phyloP scores from a whole-genome alignment of 2,329 filamentous ascomycete genomes.

The Apiospora hydei region DNA sequence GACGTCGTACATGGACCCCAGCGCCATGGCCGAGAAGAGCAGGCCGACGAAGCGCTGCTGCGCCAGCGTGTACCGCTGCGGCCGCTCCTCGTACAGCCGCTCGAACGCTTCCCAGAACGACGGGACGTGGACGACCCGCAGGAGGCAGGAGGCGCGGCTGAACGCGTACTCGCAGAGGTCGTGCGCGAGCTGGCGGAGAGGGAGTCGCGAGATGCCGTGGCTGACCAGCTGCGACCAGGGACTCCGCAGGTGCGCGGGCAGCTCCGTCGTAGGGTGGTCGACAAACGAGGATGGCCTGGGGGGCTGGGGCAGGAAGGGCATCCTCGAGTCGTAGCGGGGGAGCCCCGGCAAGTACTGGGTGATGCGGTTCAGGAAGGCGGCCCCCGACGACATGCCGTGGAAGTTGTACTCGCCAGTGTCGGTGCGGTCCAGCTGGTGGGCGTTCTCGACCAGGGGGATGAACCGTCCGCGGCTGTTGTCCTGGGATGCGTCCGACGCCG shows the following conservation, averaged over 20 bases:
- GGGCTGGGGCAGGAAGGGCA: constrained; percentile 27
- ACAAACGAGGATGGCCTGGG: background rate
- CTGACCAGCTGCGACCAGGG: constrained; percentile 12
- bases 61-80: constrained; percentile 67
- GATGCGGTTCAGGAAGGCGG: constrained; percentile 28
- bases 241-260: background rate
- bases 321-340: constrained; percentile 26
- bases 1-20: constrained; percentile 75
- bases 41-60: constrained; percentile 75
- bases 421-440: constrained; percentile 25
- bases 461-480: constrained; percentile 7
- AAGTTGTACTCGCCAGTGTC: constrained; percentile 28
- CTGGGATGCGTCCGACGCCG: background rate
- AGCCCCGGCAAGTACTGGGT: constrained; percentile 27
- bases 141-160: constrained; percentile 63
- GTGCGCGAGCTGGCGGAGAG: constrained; percentile 29
- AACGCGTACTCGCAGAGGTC: constrained; percentile 63
- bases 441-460: constrained; percentile 24
- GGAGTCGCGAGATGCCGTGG: constrained; percentile 23
- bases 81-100: constrained; percentile 74
- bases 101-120: constrained; percentile 82
- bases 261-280: background rate
- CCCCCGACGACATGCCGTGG: constrained; percentile 28
- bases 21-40: constrained; percentile 72
- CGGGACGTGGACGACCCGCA: constrained; percentile 80